These are phyloP conservation scores for Nyctanthes arbortristis DNA, from an alignment of 257 asterid genomes.

Conservation along the genomic window DNA sequence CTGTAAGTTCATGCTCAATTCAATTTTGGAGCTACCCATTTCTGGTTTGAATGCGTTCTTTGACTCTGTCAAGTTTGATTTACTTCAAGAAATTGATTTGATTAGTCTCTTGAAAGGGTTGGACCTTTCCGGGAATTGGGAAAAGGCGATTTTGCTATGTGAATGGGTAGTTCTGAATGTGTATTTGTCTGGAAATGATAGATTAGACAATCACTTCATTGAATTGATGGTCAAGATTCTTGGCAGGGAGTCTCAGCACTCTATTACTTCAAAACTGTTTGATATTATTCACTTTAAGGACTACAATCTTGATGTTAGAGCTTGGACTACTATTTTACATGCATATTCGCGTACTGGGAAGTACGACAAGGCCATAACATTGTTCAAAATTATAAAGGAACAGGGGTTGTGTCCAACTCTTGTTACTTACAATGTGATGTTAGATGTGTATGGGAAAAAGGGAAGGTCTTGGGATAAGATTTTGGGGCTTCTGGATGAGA, in stretches of 20 bases:
- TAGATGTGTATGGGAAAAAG: conserved; percentile 86
- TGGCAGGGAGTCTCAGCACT: conserved; percentile 87
- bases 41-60: conserved; percentile 56
- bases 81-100: conserved; percentile 64
- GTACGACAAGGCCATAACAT: conserved; percentile 74
- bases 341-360: conserved; percentile 83
- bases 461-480: conserved; percentile 85
- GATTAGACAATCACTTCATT: conserved; percentile 70
- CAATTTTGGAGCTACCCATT: conserved; percentile 59
- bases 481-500: conserved; percentile 71
- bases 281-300: conserved; percentile 72
- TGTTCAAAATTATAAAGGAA: conserved; percentile 66
- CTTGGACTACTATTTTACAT: conserved; percentile 80
- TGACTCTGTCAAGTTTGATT: conserved; percentile 55
- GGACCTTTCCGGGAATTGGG: conserved; percentile 63
- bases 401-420: conserved; percentile 58
- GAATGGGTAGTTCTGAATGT: conserved; percentile 79
- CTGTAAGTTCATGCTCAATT: conserved; percentile 69
- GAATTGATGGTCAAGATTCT: conserved; percentile 82
- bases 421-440: conserved; percentile 91
- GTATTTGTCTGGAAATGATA: conserved; percentile 40
- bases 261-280: conserved; percentile 65
- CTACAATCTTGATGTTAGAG: conserved; percentile 67
- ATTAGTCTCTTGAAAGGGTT: conserved; percentile 73
- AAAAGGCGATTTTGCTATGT: conserved; percentile 72